phyloP scores from a whole-genome alignment of 2,329 filamentous ascomycete genomes.

The Daldinia sp. region DNA sequence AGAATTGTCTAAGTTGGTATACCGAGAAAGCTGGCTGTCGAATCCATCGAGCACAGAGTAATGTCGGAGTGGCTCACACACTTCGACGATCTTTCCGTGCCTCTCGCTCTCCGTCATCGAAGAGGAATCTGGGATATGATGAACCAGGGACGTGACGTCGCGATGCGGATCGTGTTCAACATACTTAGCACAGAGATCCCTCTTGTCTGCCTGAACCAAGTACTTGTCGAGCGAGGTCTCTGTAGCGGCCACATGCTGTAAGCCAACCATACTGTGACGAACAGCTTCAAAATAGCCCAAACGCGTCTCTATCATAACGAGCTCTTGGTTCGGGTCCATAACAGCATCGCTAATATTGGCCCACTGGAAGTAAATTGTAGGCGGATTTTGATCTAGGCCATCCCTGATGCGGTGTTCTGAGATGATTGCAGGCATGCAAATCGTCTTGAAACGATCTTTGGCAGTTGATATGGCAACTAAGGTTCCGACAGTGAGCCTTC shows the following conservation, averaged over 20 bases:
- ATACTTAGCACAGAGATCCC: conserved; percentile 50
- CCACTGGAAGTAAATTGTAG: conserved; percentile 82
- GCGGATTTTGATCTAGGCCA: conserved; percentile 73
- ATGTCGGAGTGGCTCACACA: conserved; percentile 36
- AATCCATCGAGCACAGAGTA: conserved; percentile 47
- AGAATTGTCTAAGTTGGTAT: conserved; percentile 71
- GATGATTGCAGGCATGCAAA: conserved; percentile 78
- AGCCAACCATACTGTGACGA: conserved; percentile 76
- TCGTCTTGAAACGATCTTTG: conserved; percentile 70
- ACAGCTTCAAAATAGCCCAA: conserved; percentile 81
- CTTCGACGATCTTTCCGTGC: conserved; percentile 37
- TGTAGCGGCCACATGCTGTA: conserved; percentile 68
- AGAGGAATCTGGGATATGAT: conserved; percentile 45
- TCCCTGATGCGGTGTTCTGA: conserved; percentile 74
- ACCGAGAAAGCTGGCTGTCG: conserved; percentile 43
- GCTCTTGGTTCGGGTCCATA: conserved; percentile 75
- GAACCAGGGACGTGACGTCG: conserved; percentile 53
- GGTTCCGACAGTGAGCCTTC: conserved; percentile 64
- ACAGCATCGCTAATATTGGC: conserved; percentile 67
- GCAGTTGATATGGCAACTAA: conserved; percentile 65
- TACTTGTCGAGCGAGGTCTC: conserved; percentile 73
- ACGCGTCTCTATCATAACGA: conserved; percentile 83
- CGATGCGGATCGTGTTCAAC: conserved; percentile 50
- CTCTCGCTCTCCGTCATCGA: conserved; percentile 26
- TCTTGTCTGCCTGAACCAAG: conserved; percentile 62